Conservation (phyloP, 805 yeast species). For the Wickerhamiella galacta region DNA sequence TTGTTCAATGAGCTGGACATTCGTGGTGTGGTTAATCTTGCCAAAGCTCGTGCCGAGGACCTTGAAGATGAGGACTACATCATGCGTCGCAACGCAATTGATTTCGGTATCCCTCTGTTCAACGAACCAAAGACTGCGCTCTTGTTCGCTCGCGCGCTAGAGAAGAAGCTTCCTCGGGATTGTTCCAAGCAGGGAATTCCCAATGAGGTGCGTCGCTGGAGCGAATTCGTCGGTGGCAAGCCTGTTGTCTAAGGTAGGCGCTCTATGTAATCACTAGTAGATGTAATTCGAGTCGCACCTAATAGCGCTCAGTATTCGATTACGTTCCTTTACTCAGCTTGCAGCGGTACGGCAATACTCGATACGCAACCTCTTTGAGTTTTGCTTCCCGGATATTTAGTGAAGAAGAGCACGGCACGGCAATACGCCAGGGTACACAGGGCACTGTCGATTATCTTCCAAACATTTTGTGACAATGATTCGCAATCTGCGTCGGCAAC, state of each 20-base stretch:
- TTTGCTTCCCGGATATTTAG: too few species aligned
- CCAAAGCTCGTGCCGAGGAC: slow-evolving; percentile 73
- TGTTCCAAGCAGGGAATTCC: slow-evolving; percentile 43
- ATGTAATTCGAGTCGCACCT: too few species aligned
- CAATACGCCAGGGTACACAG: too few species aligned
- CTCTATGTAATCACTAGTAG: not conserved
- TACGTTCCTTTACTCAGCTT: too few species aligned
- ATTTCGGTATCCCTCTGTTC: slow-evolving; percentile 88
- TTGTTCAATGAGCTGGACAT: slow-evolving; percentile 77
- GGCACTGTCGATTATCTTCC: too few species aligned
- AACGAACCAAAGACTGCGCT: slow-evolving; percentile 90
- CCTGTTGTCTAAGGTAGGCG: slow-evolving; percentile 32
- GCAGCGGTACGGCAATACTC: too few species aligned
- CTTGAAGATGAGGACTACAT: slow-evolving; percentile 80
- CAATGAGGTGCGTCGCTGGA: slow-evolving; percentile 83
- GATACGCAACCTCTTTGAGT: too few species aligned
- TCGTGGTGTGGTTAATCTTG: slow-evolving; percentile 80
- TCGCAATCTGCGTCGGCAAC: too few species aligned
- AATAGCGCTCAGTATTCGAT: too few species aligned
- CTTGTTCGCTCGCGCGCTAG: slow-evolving; percentile 71
- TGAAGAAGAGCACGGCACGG: too few species aligned
- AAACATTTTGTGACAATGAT: too few species aligned
- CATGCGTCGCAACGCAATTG: slow-evolving; percentile 98
- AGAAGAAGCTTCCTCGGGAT: slow-evolving; percentile 45
- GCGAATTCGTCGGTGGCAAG: slow-evolving; percentile 89